These are phyloP conservation scores for Alternaria burnsii DNA, from an alignment of 2,329 filamentous ascomycete genomes.

Conservation along the genomic window DNA sequence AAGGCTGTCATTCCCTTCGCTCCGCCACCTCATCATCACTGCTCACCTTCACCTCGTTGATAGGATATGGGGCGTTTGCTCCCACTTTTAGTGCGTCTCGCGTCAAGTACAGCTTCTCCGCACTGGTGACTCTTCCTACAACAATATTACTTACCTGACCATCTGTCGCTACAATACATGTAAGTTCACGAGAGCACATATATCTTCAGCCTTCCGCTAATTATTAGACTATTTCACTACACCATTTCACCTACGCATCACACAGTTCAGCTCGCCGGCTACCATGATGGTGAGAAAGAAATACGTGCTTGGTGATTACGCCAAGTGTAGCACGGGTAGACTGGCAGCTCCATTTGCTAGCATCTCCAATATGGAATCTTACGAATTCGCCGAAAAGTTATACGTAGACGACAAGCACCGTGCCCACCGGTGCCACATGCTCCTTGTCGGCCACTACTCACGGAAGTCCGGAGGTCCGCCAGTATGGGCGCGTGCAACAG, in stretches of 20 bases:
- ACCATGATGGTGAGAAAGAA: background rate
- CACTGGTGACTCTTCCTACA: no score
- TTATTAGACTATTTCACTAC: no score
- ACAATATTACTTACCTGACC: background rate
- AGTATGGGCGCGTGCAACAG: constrained; percentile 12
- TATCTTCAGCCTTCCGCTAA: background rate
- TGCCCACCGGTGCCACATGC: background rate
- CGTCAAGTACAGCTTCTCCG: background rate
- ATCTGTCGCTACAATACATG: background rate
- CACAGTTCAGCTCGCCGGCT: background rate
- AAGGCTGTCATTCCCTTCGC: no score
- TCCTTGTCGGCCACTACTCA: constrained; percentile 12
- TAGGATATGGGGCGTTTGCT: background rate
- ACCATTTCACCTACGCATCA: background rate
- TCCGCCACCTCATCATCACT: background rate
- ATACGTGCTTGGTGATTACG: background rate
- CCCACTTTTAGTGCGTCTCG: background rate
- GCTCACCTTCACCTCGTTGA: background rate
- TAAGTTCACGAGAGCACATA: background rate
- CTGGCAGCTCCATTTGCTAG: background rate
- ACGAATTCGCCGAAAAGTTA: background rate
- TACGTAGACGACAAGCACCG: background rate
- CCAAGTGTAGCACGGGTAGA: background rate
- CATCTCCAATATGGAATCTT: background rate
- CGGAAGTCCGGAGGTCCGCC: background rate